These are phyloP conservation scores for Geotrichum aggregatum DNA, from an alignment of 1,139 yeast species.

Conservation along the genomic window DNA sequence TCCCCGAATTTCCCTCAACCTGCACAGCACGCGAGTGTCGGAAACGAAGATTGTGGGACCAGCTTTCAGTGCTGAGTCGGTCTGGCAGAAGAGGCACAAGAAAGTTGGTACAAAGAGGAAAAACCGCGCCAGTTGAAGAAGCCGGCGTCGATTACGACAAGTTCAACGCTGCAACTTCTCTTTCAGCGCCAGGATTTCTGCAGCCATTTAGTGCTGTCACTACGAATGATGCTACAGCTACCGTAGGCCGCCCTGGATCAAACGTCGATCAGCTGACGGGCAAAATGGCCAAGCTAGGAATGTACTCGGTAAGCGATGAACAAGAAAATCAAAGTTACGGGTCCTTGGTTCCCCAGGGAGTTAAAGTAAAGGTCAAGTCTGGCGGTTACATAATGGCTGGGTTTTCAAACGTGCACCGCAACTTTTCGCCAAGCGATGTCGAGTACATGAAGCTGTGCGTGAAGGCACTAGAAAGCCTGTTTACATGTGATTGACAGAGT, in stretches of 20 bases:
- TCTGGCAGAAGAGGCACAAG: neutral
- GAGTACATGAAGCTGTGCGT: slow-evolving; percentile 44
- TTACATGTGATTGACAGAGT: slow-evolving; percentile 16
- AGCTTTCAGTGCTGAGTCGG: neutral
- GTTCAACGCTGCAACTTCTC: neutral
- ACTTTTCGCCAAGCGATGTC: slow-evolving; percentile 44
- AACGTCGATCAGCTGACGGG: too few relatives aligned
- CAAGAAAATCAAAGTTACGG: neutral
- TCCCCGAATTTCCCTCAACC: neutral
- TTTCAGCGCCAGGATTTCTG: slow-evolving; percentile 12
- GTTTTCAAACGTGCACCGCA: slow-evolving; percentile 41
- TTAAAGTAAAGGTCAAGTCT: slow-evolving; percentile 46
- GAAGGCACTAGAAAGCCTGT: slow-evolving; percentile 33
- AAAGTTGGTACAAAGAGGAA: neutral
- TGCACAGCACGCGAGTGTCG: slow-evolving; percentile 1
- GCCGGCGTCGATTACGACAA: neutral
- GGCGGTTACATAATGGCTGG: slow-evolving; percentile 59
- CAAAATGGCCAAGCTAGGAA: too few relatives aligned
- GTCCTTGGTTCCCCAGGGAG: slow-evolving; percentile 5
- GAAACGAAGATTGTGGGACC: neutral
- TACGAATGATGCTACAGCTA: too few relatives aligned
- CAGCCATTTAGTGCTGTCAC: slow-evolving; percentile 2
- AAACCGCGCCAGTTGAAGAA: neutral
- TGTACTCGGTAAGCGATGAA: too few relatives aligned
- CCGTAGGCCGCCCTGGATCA: too few relatives aligned